These are phyloP conservation scores for Citeromyces matritensis DNA, from an alignment of 805 yeast species.

Conservation along the genomic window DNA sequence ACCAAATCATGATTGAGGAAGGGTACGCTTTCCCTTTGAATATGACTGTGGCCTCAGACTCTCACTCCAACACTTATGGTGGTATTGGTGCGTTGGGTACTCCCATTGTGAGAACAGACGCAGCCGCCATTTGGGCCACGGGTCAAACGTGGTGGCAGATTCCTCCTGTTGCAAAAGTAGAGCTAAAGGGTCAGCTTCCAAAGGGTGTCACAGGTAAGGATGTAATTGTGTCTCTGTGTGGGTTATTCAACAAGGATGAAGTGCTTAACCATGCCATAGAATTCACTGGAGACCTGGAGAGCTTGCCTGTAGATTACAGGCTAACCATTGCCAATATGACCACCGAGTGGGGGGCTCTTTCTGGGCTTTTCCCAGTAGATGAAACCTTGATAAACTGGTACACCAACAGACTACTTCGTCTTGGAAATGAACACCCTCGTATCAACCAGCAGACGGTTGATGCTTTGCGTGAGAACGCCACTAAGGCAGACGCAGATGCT, in stretches of 20 bases:
- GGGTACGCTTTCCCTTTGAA: conserved; percentile 95
- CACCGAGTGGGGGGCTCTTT: conserved; percentile 97
- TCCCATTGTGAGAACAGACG: conserved; percentile 96
- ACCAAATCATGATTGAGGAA: conserved; percentile 97
- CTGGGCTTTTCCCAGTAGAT: conserved; percentile 97
- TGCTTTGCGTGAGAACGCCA: conserved; percentile 25
- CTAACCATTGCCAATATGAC: conserved; percentile 95
- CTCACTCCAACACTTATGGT: conserved; percentile 96
- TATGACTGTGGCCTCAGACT: conserved; percentile 91
- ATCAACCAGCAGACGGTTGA: conserved; percentile 48
- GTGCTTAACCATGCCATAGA: conserved; percentile 90
- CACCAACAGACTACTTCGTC: conserved; percentile 33
- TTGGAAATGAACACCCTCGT: conserved; percentile 56
- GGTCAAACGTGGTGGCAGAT: conserved; percentile 99
- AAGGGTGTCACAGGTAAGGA: conserved; percentile 91
- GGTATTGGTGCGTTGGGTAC: conserved; percentile 95
- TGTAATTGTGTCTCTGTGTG: conserved; percentile 92
- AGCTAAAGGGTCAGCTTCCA: conserved; percentile 68
- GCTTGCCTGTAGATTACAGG: conserved; percentile 67
- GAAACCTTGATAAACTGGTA: conserved; percentile 66
- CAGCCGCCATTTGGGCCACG: conserved; percentile 99
- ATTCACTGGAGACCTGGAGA: conserved; percentile 67
- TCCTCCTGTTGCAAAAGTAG: conserved; percentile 95
- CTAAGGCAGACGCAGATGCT: conserved; percentile 61
- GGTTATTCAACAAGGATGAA: conserved; percentile 82